Conservation (phyloP, 257 asterid genomes). For the Thymus mandschuricus region DNA sequence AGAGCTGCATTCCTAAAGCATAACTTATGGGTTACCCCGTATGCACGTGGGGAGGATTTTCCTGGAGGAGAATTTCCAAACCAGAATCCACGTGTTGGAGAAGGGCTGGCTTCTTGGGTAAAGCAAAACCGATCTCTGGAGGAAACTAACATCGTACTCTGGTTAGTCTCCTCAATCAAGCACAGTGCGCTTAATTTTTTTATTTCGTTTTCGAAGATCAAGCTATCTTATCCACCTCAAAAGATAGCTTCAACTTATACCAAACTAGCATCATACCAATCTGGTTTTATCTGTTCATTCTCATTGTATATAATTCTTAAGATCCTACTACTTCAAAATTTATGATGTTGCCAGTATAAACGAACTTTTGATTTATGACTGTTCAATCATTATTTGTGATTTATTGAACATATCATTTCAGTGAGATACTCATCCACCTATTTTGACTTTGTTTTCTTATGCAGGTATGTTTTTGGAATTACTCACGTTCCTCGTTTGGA, state of each 20-base stretch:
- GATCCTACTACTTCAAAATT: not conserved
- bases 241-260: not conserved
- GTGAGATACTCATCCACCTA: slow-evolving; percentile 6
- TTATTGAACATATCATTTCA: not conserved
- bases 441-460: slow-evolving; percentile 23
- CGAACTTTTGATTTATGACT: not conserved
- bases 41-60: slow-evolving; percentile 85
- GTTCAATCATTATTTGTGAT: not conserved
- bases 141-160: slow-evolving; percentile 87
- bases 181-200: not conserved
- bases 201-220: not conserved
- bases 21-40: slow-evolving; percentile 93
- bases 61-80: slow-evolving; percentile 99
- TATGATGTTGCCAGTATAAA: not conserved
- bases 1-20: slow-evolving; percentile 95
- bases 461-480: slow-evolving; percentile 91
- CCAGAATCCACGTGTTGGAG: slow-evolving; percentile 97
- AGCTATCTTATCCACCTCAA: not conserved
- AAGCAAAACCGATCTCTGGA: slow-evolving; percentile 82
- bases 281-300: not conserved
- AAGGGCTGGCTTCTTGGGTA: slow-evolving; percentile 95
- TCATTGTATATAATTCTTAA: not conserved
- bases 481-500: slow-evolving; percentile 94
- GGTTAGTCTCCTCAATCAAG: slow-evolving; percentile 49
- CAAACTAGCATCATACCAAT: not conserved